A percentile compares a stretch with the other conserved stretches of the same genome.
phyloP scores from a whole-genome alignment of 2,329 filamentous ascomycete species.

The Keithomyces neogunnii region DNA sequence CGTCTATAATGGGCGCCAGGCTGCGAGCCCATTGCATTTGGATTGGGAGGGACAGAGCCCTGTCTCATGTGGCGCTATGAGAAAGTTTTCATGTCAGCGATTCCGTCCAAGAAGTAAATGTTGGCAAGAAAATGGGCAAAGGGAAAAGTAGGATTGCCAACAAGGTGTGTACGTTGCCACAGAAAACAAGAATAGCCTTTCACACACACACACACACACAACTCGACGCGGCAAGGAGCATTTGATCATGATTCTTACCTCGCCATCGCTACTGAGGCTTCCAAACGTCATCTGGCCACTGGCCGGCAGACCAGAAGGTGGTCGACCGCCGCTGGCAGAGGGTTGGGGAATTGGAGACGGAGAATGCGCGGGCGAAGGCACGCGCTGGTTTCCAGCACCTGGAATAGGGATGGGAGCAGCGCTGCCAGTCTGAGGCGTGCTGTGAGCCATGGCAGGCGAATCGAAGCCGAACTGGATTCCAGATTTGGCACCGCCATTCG shows the following conservation, averaged over 20 bases:
- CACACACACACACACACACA: no score
- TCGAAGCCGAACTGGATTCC: constrained; percentile 79
- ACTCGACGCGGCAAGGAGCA: no score
- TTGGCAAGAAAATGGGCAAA: constrained; percentile 4
- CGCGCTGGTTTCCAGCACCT: constrained; percentile 50
- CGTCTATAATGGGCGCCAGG: constrained; percentile 69
- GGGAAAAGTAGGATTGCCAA: constrained; percentile 4
- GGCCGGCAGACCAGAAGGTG: constrained; percentile 65
- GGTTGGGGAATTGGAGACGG: constrained; percentile 91
- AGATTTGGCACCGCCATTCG: constrained; percentile 62
- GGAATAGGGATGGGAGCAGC: constrained; percentile 56
- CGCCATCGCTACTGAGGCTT: constrained; percentile 70
- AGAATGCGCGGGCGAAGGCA: constrained; percentile 77
- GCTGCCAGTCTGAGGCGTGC: constrained; percentile 50
- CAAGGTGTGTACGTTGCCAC: no score
- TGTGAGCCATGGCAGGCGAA: constrained; percentile 58
- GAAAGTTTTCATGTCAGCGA: constrained; percentile 11
- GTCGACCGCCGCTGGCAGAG: constrained; percentile 73
- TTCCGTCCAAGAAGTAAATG: neutral
- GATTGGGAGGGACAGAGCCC: constrained; percentile 52
- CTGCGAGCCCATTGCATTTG: constrained; percentile 52
- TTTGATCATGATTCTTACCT: constrained; percentile 48
- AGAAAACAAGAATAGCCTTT: neutral
- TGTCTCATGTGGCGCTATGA: constrained; percentile 60
- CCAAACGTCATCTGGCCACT: constrained; percentile 69